Conservation (phyloP, 2,329 filamentous ascomycete species). For the Cytospora mali region DNA sequence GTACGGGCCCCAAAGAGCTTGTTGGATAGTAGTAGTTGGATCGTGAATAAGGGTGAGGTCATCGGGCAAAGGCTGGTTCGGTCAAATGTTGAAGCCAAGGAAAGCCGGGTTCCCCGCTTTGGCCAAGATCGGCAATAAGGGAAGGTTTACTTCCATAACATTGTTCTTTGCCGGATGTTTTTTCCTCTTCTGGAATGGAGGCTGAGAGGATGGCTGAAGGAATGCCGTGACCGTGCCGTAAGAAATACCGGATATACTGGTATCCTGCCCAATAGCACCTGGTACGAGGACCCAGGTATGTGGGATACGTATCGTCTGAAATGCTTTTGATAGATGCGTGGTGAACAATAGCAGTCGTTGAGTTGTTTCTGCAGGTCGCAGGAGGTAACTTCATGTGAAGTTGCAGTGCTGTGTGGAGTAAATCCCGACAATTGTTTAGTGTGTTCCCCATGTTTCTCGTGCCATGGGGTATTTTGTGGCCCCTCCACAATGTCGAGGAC, state of each 20-base stretch:
- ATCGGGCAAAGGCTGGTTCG: conserved; percentile 7
- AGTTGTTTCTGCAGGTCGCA: too few relatives aligned
- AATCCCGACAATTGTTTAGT: background rate
- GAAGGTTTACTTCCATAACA: background rate
- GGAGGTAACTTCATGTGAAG: background rate
- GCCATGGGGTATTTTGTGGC: conserved; percentile 22
- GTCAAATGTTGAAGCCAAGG: conserved; percentile 23
- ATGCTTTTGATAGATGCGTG: background rate
- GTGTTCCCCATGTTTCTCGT: conserved; percentile 8
- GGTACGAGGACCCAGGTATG: background rate
- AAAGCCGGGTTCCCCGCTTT: conserved; percentile 25
- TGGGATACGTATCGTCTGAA: background rate
- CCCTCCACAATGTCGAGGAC: background rate
- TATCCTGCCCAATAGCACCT: too few relatives aligned
- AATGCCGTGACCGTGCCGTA: too few relatives aligned
- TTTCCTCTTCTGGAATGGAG: conserved; percentile 5
- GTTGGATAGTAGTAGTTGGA: background rate
- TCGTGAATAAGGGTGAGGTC: conserved; percentile 5
- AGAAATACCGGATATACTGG: too few relatives aligned
- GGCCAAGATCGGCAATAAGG: conserved; percentile 18
- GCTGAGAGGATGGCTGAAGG: too few relatives aligned
- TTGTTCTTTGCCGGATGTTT: conserved; percentile 1
- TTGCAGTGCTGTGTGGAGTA: background rate
- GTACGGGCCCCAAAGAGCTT: background rate
- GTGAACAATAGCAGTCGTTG: too few relatives aligned